phyloP scores from a whole-genome alignment of 768 basidiomycete genomes.

The Pisolithus albus region DNA sequence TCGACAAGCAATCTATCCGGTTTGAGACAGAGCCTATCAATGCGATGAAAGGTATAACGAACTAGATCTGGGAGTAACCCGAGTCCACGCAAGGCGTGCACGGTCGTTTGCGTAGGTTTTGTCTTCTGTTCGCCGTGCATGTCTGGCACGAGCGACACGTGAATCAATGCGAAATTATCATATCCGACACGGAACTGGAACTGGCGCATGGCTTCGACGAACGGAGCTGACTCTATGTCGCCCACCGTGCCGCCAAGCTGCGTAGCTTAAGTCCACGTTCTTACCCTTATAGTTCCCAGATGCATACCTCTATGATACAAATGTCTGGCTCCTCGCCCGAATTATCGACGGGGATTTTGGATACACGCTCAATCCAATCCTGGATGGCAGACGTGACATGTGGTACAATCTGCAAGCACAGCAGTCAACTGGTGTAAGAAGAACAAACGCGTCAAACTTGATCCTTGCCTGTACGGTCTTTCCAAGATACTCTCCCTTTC shows the following conservation, averaged over 20 bases:
- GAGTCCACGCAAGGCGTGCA: slow-evolving; percentile 86
- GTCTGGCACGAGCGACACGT: slow-evolving; percentile 96
- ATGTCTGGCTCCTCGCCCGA: slow-evolving; percentile 91
- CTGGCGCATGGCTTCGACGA: slow-evolving; percentile 98
- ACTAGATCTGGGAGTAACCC: slow-evolving; percentile 92
- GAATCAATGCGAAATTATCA: slow-evolving; percentile 94
- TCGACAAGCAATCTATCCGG: slow-evolving; percentile 82
- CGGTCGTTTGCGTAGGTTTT: slow-evolving; percentile 96
- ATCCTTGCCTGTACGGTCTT: slow-evolving; percentile 85
- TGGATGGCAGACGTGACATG: slow-evolving; percentile 96
- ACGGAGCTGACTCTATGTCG: slow-evolving; percentile 97
- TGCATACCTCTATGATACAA: slow-evolving; percentile 90
- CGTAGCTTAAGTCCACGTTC: not conserved
- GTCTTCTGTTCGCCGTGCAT: slow-evolving; percentile 99
- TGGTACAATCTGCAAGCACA: slow-evolving; percentile 67
- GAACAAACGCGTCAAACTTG: not conserved
- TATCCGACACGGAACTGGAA: slow-evolving; percentile 98
- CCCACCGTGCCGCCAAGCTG: slow-evolving; percentile 97
- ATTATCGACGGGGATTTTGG: slow-evolving; percentile 91
- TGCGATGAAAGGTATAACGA: slow-evolving; percentile 21
- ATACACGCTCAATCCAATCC: slow-evolving; percentile 96
- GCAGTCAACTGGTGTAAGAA: slow-evolving; percentile 5
- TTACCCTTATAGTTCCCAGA: not conserved
- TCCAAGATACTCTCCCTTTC: slow-evolving; percentile 85
- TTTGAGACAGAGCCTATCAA: not conserved